Evolutionary conservation across 2,329 filamentous ascomycete genomes (phyloP).

Genomic region (Phaeosphaeriaceae sp.): DNA sequence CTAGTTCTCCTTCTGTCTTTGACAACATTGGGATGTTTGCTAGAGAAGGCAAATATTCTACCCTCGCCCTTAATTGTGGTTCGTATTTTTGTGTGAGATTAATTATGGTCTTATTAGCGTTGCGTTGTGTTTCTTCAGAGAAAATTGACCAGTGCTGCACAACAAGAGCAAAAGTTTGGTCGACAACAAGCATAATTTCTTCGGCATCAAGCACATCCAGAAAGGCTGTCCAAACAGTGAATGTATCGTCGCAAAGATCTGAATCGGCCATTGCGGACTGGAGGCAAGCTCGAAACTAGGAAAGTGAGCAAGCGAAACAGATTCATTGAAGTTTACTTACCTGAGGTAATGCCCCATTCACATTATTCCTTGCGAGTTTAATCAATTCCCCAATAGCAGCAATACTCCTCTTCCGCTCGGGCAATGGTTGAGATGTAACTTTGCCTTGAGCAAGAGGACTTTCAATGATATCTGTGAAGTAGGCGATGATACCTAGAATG

Average conservation of each 20-base stretch:
- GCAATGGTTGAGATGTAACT: conserved; percentile 59
- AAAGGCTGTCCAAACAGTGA: conserved; percentile 84
- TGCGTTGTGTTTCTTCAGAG: conserved; percentile 63
- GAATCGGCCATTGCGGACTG: conserved; percentile 80
- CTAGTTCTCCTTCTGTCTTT: conserved; percentile 70
- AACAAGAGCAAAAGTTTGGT: conserved; percentile 89
- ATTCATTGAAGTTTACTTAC: conserved; percentile 54
- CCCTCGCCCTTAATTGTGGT: conserved; percentile 67
- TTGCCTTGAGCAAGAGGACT: conserved; percentile 57
- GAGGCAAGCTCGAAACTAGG: conserved; percentile 86
- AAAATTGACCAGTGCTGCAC: conserved; percentile 79
- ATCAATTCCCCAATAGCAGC: conserved; percentile 89
- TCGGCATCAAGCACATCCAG: conserved; percentile 73
- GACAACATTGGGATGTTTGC: conserved; percentile 71
- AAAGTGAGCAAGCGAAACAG: conserved; percentile 25
- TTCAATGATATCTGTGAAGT: conserved; percentile 80
- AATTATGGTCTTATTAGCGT: conserved; percentile 68
- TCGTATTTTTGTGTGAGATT: conserved; percentile 70
- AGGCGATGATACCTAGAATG: conserved; percentile 84
- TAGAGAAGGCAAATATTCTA: conserved; percentile 80
- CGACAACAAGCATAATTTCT: conserved; percentile 79
- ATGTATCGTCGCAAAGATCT: conserved; percentile 77
- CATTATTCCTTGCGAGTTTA: conserved; percentile 72
- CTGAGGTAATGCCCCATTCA: conserved; percentile 83
- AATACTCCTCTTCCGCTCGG: conserved; percentile 78